Percentiles rank a stretch among this genome's conserved stretches.
phyloP scores from a whole-genome alignment of 192 early-diverging fungal genomes.

The Coemansia sp. region DNA sequence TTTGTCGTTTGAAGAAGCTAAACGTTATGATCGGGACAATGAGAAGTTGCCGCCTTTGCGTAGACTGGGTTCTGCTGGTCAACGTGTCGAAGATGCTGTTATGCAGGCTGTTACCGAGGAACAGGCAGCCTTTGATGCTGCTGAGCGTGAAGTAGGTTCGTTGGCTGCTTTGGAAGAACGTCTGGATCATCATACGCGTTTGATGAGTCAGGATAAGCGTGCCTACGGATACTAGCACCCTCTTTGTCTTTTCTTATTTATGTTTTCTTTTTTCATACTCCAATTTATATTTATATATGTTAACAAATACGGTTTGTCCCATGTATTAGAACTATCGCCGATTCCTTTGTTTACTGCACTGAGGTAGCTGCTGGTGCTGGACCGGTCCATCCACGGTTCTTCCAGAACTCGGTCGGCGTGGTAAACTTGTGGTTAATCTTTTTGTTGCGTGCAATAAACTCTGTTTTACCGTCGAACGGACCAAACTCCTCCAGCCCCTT shows the following conservation, averaged over 20 bases:
- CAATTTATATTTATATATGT: not conserved
- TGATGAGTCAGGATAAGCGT: constrained; percentile 24
- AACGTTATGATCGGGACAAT: constrained; percentile 86
- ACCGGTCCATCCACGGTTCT: constrained; percentile 56
- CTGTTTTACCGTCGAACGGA: constrained; percentile 23
- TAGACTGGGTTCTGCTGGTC: constrained; percentile 15
- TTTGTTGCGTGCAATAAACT: constrained; percentile 33
- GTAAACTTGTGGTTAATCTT: constrained; percentile 18
- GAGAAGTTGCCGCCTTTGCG: constrained; percentile 80
- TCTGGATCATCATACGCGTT: constrained; percentile 32
- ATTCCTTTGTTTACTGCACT: too few relatives aligned
- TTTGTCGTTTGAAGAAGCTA: constrained; percentile 89
- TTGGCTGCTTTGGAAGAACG: constrained; percentile 36
- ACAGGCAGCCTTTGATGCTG: constrained; percentile 38
- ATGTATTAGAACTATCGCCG: not conserved
- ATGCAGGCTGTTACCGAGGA: constrained; percentile 27
- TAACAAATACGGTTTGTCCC: not conserved
- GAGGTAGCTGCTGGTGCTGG: too few relatives aligned
- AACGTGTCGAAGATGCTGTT: constrained; percentile 33
- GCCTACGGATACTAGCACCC: constrained; percentile 28
- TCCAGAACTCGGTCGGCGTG: constrained; percentile 34
- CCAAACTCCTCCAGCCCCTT: constrained; percentile 32
- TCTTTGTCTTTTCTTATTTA: not conserved
- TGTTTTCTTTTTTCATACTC: not conserved
- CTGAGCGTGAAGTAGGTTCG: constrained; percentile 23